Evolutionary conservation across 345 rosid genomes (phyloP), one percentile per base, ranked within the genome.

Genomic region (Firmiana major): DNA sequence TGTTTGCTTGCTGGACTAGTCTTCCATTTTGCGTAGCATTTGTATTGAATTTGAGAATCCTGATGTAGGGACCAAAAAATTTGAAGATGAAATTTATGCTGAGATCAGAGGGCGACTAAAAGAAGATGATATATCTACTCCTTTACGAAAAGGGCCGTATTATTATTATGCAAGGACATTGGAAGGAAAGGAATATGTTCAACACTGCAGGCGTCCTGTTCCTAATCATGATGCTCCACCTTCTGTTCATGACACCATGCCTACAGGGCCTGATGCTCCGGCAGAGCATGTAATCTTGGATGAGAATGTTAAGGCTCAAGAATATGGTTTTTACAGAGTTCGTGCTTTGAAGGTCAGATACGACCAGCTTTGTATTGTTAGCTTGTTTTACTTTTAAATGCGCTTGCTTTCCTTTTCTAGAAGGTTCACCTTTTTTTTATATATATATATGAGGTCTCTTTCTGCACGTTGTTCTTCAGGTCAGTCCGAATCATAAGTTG

Each of bases 151-250:
- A 78, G 94, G 92, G 48, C 81, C 88, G 72, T 95, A 88, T 81
- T 93, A 93, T 74, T 95, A 93, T 67, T 93, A 93, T 28, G 12
- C 71, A 42, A 90, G 90, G 80, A 89, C 83, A 62, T 87, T 93
- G 82, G 83, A 92, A 72, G 99, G 99, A 13, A 95, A 92, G 80
- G 99, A 95, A 84, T 95, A 95, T 85, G 89, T 49, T 78, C 97
- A 89, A 76, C 83, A 88, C 19, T 95, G 98, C 77, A 84, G 99
- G 71, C 88, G 93, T 45, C 72, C 38, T 4, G 48, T 94, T 64
- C 38, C 81, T 26, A 81, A 82, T 62, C 63, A n/a, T 21, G 84
- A 84, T n/a, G 63, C 79, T 69, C 87, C 87, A 36, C 82, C 79
- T 21, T 87, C 98, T 77, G 98, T 92, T 17, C 55, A 90, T 75